phyloP scores from a whole-genome alignment of 169 alveolate species.

The Cryptosporidium parvum region DNA sequence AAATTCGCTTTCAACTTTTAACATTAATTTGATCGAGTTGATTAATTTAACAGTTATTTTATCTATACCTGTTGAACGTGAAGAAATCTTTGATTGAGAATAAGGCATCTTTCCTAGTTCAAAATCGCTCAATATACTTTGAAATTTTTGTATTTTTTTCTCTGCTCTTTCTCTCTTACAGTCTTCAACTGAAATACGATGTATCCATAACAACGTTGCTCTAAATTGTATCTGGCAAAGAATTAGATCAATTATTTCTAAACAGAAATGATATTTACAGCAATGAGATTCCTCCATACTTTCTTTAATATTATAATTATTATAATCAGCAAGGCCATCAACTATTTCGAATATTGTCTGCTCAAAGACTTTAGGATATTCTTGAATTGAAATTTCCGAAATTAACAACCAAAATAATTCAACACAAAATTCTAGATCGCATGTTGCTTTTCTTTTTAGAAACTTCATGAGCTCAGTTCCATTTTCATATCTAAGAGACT shows the following conservation, averaged over 20 bases:
- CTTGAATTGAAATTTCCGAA: constrained; percentile 53
- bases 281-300: not conserved
- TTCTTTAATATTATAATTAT: constrained; percentile 21
- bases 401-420: constrained; percentile 76
- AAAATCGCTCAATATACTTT: constrained; percentile 22
- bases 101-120: constrained; percentile 20
- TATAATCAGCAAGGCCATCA: constrained; percentile 11
- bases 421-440: constrained; percentile 54
- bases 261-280: constrained; percentile 60
- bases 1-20: constrained; percentile 6
- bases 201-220: constrained; percentile 53
- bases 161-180: constrained; percentile 54
- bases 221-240: constrained; percentile 74
- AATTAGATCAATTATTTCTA: constrained; percentile 56
- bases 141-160: constrained; percentile 52
- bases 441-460: constrained; percentile 42
- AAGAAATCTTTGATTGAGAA: not conserved
- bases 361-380: constrained; percentile 24
- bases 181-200: constrained; percentile 44
- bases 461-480: constrained; percentile 34
- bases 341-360: constrained; percentile 19
- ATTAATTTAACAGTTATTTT: constrained; percentile 25
- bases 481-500: constrained; percentile 80
- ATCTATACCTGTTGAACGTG: constrained; percentile 25
- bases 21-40: constrained; percentile 5